Conservation (phyloP, 1,284 basidiomycete genomes). For the Malassezia yamatoensis region DNA sequence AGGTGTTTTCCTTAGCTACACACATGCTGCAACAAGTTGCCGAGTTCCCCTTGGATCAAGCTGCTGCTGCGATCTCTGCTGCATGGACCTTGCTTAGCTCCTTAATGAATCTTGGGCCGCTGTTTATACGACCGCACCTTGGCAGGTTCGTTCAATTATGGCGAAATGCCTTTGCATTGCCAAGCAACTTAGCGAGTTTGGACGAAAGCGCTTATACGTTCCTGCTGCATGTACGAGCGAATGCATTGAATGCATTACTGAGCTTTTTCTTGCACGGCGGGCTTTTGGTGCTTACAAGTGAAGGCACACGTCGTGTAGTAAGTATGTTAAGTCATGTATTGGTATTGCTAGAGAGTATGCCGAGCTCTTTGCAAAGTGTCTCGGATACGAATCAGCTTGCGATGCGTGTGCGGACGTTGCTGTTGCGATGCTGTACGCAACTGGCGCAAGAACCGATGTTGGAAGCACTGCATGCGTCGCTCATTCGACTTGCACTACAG, state of each 20-base stretch:
- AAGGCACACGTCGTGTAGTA: constrained; percentile 76
- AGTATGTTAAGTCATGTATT: constrained; percentile 79
- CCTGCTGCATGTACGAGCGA: constrained; percentile 79
- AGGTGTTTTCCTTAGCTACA: constrained; percentile 80
- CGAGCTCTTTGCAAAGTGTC: constrained; percentile 26
- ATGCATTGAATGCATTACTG: constrained; percentile 74
- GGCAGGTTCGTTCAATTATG: constrained; percentile 86
- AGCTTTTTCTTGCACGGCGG: constrained; percentile 67
- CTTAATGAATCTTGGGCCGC: constrained; percentile 81
- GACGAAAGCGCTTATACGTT: constrained; percentile 72
- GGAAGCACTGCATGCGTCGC: constrained; percentile 63
- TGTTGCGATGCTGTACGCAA: constrained; percentile 78
- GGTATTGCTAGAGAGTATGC: constrained; percentile 65
- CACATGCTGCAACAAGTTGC: constrained; percentile 77
- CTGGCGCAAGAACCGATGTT: constrained; percentile 70
- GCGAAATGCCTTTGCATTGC: constrained; percentile 92
- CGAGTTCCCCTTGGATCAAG: constrained; percentile 66
- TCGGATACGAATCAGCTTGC: constrained; percentile 25
- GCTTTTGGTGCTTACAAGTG: constrained; percentile 66
- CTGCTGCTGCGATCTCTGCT: constrained; percentile 76
- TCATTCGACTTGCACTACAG: constrained; percentile 74
- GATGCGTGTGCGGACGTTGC: constrained; percentile 63
- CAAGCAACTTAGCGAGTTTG: constrained; percentile 60
- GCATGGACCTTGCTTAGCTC: constrained; percentile 88
- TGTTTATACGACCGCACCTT: constrained; percentile 82